Base-by-base conservation (phyloP, 805 yeast species). In the Candida ponderosae region DNA sequence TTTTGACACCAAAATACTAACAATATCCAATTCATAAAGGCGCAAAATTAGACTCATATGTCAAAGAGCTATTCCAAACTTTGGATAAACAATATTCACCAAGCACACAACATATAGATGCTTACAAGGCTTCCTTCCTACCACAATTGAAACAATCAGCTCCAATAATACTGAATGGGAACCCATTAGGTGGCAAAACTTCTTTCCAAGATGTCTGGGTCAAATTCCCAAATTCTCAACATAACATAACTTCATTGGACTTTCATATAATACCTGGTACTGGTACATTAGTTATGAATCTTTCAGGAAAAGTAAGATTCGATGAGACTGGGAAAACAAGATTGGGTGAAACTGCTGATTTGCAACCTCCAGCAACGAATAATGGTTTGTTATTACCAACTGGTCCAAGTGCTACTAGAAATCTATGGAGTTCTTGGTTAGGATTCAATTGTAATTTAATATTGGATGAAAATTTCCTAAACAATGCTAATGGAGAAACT, bases 261-360 rank as follows among this genome's bases (percentile, higher is more conserved):
- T 69, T 75, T 33, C 93, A 82, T 50, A 60, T 74, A 40, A 70
- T 82, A 9, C 84, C 84, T 0, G 85, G 85, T 1, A 67, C 82
- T 0, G 77, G 76, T 1, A 63, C 72, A 1, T 54, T 66, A 29
- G 65, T 80, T 7, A 65, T 78, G 21, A 69, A 68, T 39, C 59
- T 75, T 14, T 64, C 66, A 36, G 63, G 75, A 14, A 83, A 80
- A 54, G 83, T 82, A 11, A 66, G 79, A 42, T 83, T 82, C 47
- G 93, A 84, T 56, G 93, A 84, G 50, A 71, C 80, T 37, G 93
- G 93, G 0, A 70, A 64, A 41, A 79, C 77, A 41, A 72, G 78
- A 51, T 49, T 73, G 20, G 88, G 88, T 2, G 82, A 79, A 38
- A 67, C 75, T 17, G 73, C 87, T 0, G 78, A 78, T 33, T 55